Evolutionary conservation across 495 filamentous ascomycete species (phyloP), one percentile per base, ranked within the genome.

Genomic region (Hypoxylon fuscum): DNA sequence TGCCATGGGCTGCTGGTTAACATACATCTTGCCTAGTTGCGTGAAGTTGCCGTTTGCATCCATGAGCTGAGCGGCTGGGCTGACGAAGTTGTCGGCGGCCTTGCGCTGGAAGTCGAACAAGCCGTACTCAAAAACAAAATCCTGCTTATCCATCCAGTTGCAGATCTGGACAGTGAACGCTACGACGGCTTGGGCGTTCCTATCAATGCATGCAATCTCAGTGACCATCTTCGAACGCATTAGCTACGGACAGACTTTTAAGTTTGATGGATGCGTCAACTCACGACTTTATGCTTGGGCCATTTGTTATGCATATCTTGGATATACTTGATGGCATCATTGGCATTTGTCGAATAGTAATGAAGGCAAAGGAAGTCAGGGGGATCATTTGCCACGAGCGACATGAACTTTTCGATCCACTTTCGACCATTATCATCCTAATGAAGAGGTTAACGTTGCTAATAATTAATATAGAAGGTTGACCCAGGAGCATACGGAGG

Each of bases 321-420:
- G 53, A 72, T 56, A 38, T 66, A 71, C 52, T 55, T 58, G 41
- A 54, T 65, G 43, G 71, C 72, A 11, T 72, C 67, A 18, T 74
- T 65, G 32, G 75, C 46, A 41, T 72, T 76, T 9, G 59, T 55
- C 1, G 78, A 77, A 64, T 82, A 82, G 64, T 79, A 81, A 64
- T 82, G 79, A 42, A 80, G 37, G 23, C 76, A 77, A 15, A 82
- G 64, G 47, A 70, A 77, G 62, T 82, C 78, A 0, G 79, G 79
- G 18, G 64, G 42, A 32, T 68, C 64, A 3, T n/a, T 59, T 12
- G 58, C 20, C 9, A 80, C 64, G 15, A 62, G 71, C 2, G 68
- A 61, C 78, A 81, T 80, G 49, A 77, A 82, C 15, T 74, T 74
- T 11, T 68, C 71, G 53, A 81, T 70, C 79, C 79, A 82, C 17